Evolutionary conservation across 495 filamentous ascomycete species (phyloP).

Genomic region (Trichoderma orchidacearum): DNA sequence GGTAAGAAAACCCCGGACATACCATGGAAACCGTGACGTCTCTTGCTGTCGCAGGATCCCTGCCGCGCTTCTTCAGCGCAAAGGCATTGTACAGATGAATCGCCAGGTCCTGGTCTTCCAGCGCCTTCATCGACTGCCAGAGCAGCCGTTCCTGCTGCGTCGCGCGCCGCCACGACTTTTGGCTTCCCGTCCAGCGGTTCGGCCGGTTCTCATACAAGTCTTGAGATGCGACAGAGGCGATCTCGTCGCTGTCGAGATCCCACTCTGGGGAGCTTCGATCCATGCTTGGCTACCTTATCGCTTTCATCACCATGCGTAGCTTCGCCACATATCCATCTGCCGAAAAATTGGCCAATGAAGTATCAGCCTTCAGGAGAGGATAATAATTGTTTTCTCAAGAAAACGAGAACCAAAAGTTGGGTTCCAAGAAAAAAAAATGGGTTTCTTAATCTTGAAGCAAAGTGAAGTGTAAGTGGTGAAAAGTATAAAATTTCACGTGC

Average conservation of each 20-base stretch:
- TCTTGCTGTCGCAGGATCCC: conserved; percentile 8
- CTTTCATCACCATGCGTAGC: neutral
- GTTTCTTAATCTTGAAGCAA: neutral
- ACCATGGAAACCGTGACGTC: conserved; percentile 13
- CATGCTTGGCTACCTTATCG: neutral
- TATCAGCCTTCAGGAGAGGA: too few species aligned
- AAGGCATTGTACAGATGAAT: conserved; percentile 68
- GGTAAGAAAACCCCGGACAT: too few species aligned
- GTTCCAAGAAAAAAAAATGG: neutral
- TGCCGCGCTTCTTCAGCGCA: conserved; percentile 36
- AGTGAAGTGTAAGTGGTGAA: neutral
- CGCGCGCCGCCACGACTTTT: conserved; percentile 44
- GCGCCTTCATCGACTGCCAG: conserved; percentile 40
- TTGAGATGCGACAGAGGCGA: conserved; percentile 14
- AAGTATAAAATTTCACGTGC: conserved; percentile 1
- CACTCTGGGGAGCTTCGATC: neutral
- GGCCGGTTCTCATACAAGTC: conserved; percentile 24
- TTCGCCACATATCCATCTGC: neutral
- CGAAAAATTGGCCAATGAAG: neutral
- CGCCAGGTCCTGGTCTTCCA: conserved; percentile 47
- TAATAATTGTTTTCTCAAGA: too few species aligned
- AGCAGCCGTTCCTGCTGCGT: conserved; percentile 46
- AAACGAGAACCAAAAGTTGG: too few species aligned
- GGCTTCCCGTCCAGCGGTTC: conserved; percentile 39
- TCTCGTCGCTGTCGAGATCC: conserved; percentile 10